Conservation (phyloP, 768 basidiomycete genomes). For the Mycena crocata region DNA sequence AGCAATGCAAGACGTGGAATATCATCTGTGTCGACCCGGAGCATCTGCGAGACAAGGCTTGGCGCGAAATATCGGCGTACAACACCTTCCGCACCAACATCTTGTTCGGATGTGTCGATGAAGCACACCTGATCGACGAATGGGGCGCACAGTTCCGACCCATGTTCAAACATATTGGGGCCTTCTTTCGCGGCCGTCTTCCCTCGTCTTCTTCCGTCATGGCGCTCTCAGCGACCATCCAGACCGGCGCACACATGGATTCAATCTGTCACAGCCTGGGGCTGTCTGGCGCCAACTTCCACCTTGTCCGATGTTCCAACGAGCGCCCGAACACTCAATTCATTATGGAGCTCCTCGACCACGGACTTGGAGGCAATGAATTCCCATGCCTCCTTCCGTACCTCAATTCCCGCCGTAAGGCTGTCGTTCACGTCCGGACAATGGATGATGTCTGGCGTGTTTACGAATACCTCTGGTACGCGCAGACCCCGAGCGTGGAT, state of each 20-base stretch:
- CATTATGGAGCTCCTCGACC: slow-evolving; percentile 1
- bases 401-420: slow-evolving; percentile 17
- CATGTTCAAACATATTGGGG: slow-evolving; percentile 27
- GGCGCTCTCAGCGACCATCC: slow-evolving; percentile 22
- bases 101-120: slow-evolving; percentile 27
- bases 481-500: background rate
- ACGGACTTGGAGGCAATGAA: slow-evolving; percentile 5
- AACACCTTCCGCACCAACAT: slow-evolving; percentile 29
- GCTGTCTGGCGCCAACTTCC: background rate
- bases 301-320: background rate
- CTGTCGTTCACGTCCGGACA: background rate
- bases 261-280: slow-evolving; percentile 7
- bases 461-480: background rate
- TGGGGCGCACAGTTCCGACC: slow-evolving; percentile 32
- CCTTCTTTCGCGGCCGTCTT: slow-evolving; percentile 1
- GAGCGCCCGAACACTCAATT: slow-evolving; percentile 14
- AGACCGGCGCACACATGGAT: background rate
- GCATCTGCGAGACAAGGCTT: slow-evolving; percentile 32
- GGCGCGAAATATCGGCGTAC: slow-evolving; percentile 25
- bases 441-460: slow-evolving; percentile 4
- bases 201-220: slow-evolving; percentile 32
- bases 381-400: slow-evolving; percentile 20
- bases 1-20: slow-evolving; percentile 12
- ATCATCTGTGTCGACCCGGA: slow-evolving; percentile 38
- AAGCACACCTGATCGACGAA: slow-evolving; percentile 30